A percentile compares a stretch with the other conserved stretches of the same genome.
phyloP scores from a whole-genome alignment of 768 basidiomycete genomes.

The Auriscalpium vulgare region DNA sequence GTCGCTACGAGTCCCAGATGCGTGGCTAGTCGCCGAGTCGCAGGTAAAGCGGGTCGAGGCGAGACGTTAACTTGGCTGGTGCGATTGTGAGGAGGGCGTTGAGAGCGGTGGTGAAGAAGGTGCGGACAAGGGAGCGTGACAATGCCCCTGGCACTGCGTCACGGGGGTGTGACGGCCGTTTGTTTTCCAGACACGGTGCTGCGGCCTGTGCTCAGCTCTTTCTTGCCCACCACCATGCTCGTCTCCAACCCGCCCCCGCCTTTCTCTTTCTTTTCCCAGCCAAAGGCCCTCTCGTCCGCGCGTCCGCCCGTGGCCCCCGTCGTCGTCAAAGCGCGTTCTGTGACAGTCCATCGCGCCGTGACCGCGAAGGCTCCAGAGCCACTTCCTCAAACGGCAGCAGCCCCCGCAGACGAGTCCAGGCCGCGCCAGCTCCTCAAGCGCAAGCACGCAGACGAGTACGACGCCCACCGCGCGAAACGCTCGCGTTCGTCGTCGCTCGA shows the following conservation, averaged over 20 bases:
- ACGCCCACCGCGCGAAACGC: not conserved
- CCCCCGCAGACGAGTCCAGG: conserved; percentile 1
- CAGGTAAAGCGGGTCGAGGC: too few species aligned
- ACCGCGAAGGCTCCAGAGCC: not conserved
- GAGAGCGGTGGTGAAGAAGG: too few species aligned
- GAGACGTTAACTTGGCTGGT: too few species aligned
- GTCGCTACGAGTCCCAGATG: too few species aligned
- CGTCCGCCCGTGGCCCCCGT: not conserved
- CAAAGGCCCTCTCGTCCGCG: conserved; percentile 16
- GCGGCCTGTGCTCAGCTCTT: not conserved
- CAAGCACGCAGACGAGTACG: not conserved
- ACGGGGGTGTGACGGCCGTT: not conserved
- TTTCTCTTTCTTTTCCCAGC: conserved; percentile 26
- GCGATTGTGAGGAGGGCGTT: too few species aligned
- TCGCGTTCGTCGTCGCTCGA: conserved; percentile 3
- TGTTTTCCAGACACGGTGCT: not conserved
- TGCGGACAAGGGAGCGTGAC: too few species aligned
- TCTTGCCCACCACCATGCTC: conserved; percentile 8
- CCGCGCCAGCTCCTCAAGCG: not conserved
- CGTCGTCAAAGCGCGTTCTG: conserved; percentile 24
- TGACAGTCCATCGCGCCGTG: conserved; percentile 13
- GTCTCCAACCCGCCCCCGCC: conserved; percentile 1
- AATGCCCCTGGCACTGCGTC: too few species aligned
- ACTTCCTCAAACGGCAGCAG: too few species aligned
- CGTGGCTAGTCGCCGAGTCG: too few species aligned